Evolutionary conservation across 768 basidiomycete genomes (phyloP).

Genomic region (Boletus tylopilopsis): DNA sequence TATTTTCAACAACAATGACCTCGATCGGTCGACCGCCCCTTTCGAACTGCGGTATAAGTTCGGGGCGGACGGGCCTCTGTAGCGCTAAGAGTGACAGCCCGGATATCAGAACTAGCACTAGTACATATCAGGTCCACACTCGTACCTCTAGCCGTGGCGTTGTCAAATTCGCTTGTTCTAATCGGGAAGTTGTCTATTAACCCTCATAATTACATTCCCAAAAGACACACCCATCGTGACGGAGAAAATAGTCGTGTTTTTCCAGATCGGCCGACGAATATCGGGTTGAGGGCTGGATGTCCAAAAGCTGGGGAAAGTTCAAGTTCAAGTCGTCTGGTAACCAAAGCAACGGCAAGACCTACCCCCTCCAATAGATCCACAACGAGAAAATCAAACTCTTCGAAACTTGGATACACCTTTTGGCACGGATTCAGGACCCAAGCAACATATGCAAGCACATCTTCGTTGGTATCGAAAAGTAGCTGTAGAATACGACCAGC

Average conservation of each 20-base stretch:
- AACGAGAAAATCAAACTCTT: slow-evolving; percentile 17
- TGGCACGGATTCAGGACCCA: slow-evolving; percentile 18
- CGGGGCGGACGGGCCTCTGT: slow-evolving; percentile 13
- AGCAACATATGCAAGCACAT: slow-evolving; percentile 20
- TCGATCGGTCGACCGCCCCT: neutral
- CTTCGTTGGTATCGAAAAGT: slow-evolving; percentile 29
- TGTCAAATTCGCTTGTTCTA: slow-evolving; percentile 24
- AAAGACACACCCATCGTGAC: slow-evolving; percentile 18
- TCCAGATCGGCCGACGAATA: slow-evolving; percentile 20
- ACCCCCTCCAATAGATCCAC: slow-evolving; percentile 33
- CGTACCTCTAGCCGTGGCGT: slow-evolving; percentile 20
- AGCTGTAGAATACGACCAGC: slow-evolving; percentile 18
- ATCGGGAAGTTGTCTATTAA: slow-evolving; percentile 3
- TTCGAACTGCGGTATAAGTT: slow-evolving; percentile 18
- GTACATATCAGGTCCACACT: neutral
- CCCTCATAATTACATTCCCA: neutral
- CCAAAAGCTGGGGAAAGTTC: slow-evolving; percentile 20
- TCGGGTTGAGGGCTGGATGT: slow-evolving; percentile 9
- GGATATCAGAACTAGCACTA: slow-evolving; percentile 13
- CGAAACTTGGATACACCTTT: slow-evolving; percentile 22
- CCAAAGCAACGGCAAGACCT: neutral
- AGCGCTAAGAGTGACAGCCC: slow-evolving; percentile 9
- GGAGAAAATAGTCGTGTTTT: slow-evolving; percentile 23
- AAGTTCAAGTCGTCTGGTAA: neutral
- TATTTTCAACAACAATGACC: slow-evolving; percentile 12